Evolutionary conservation across 768 basidiomycete species (phyloP).

Genomic region (Podaxis carcinomalis): DNA sequence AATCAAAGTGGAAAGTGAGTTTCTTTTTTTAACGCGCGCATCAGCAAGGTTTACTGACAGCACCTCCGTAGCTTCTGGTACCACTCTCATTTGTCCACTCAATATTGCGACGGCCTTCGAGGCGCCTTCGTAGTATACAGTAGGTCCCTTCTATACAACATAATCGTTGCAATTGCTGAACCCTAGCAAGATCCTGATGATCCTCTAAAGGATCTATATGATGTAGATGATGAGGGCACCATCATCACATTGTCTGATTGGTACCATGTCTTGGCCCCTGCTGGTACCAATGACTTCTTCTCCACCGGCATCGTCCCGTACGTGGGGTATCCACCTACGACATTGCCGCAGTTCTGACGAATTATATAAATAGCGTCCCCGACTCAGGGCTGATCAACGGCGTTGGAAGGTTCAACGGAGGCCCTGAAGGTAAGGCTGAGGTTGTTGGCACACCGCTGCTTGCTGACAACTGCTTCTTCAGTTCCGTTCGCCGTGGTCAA

Average conservation of each 20-base stretch:
- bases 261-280: constrained; percentile 3
- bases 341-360: neutral
- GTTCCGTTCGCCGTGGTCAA: constrained; percentile 28
- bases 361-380: neutral
- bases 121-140: constrained; percentile 24
- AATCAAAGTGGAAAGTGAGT: constrained; percentile 13
- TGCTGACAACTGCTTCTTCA: neutral
- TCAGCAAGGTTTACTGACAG: neutral
- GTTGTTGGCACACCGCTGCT: neutral
- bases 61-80: constrained; percentile 8
- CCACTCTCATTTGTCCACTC: constrained; percentile 19
- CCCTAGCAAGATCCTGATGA: constrained; percentile 25
- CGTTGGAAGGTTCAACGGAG: constrained; percentile 9
- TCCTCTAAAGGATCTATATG: constrained; percentile 24
- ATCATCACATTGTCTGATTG: constrained; percentile 23
- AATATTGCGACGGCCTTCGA: constrained; percentile 23
- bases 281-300: constrained; percentile 37
- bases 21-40: neutral
- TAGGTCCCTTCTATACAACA: constrained; percentile 19
- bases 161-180: neutral
- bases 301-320: constrained; percentile 19
- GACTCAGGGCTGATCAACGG: constrained; percentile 15
- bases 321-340: neutral
- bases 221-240: constrained; percentile 26
- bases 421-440: constrained; percentile 12